Base-by-base conservation (phyloP, 441 rosid genomes). In the Raphanus hybrid region DNA sequence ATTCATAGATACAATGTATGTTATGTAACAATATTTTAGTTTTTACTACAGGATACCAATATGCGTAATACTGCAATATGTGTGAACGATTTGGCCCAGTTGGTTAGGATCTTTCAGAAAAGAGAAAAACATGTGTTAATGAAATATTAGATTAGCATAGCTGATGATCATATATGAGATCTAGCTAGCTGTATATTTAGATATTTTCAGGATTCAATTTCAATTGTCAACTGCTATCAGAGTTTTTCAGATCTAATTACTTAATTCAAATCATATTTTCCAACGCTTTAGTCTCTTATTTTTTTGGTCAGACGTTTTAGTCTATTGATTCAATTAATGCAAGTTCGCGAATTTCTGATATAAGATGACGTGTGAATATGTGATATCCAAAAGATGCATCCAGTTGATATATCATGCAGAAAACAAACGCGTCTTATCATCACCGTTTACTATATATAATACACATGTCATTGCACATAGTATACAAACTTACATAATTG, bases 401-500 rank as follows among this genome's bases (percentile, higher is more conserved):
- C 54, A 27, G 32, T 4, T 34, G 9, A 11, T 48, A 11, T 48
- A 63, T 55, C 1, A 55, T 39, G 20, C 3, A 54, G 34, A 69
- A 64, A 27, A 26, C 43, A 57, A 63, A 79, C 67, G 79, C 78
- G 82, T 74, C 64, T 69, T 64, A 18, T 66, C 6, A 73, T 26
- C 0, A 54, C 64, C 58, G 34, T 65, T 41, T 32, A 54, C 54
- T 14, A 20, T 58, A 52, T 60, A 9, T 23, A 11, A 20, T 23
- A 26, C 8, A 11, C 15, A 69, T 69, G 62, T 11, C 69, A 67
- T 32, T 57, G 63, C 60, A 37, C 66, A 63, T 26, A 63, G 58
- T 37, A 64, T 23, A 52, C 6, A 62, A n/a, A 68, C 20, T 55
- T 64, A 32, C n/a, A 65, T 58, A 34, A 63, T 57, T 58, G 48